Evolutionary conservation across 805 yeast species (phyloP), one percentile per base, ranked within the genome.

Genomic region (Candida cerambycidarum): DNA sequence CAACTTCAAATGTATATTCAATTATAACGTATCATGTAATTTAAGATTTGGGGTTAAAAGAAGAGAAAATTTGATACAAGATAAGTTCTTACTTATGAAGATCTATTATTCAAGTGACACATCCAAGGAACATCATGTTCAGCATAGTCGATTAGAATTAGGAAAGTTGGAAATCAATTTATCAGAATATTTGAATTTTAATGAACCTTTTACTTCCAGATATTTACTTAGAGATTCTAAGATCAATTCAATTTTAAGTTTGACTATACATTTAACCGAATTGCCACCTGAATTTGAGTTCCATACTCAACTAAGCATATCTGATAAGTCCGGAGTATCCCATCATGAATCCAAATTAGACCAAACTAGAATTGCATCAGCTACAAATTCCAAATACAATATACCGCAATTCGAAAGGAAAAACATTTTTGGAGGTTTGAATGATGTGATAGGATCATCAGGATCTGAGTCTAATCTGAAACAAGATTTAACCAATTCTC

Each of bases 201-300:
- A 71, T 24, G 72, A 74, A 41, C 71, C 78, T 3, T 62, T 73
- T 3, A 69, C 82, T 2, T 73, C 83, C 47, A 71, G 86, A 47
- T 89, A 85, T 53, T 64, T 92, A 33, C 67, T 92, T 28, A 83
- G 83, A 53, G 76, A 87, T 19, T 84, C 95, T 1, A 87, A 88
- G 51, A 80, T 92, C 14, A 92, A 92, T 59, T 83, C 95, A 2
- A 84, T 88, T n/a, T 61, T 85, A 30, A 82, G 76, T 46, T 47
- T 88, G 32, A 73, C 82, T 1, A 65, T 86, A n/a, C 67, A 69
- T 4, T 61, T 85, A 51, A 71, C 67, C 32, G 73, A 69, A 44
- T 58, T 69, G 15, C 66, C 75, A 3, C 43, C 63, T 3, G 56
- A 65, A 45, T 55, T 53, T 32, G 74, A 69, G 32, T 70, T 70